These are phyloP conservation scores for Phytophthora pinifolia DNA, from an alignment of 352 stramenopile genomes.

Conservation along the genomic window DNA sequence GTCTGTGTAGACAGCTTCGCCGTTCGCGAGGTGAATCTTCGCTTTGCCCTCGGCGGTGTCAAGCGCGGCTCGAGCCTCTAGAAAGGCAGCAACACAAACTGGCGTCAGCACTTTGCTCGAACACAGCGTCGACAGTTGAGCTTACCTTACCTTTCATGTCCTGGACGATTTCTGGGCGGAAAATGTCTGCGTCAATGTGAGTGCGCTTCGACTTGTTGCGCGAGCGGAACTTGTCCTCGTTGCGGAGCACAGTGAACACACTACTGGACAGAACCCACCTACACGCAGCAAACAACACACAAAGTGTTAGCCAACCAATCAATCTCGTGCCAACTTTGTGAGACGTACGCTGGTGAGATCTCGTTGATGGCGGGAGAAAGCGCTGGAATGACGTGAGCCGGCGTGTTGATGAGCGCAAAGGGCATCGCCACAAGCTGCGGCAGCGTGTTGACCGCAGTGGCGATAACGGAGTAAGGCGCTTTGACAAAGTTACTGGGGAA, in stretches of 20 bases:
- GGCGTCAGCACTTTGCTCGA: conserved; percentile 2
- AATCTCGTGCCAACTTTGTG: not conserved
- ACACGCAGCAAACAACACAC: not conserved
- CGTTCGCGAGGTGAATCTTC: conserved; percentile 32
- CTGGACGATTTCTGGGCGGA: conserved; percentile 71
- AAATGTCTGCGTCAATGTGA: conserved; percentile 55
- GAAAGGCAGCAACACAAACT: conserved; percentile 1
- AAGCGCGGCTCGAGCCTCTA: conserved; percentile 49
- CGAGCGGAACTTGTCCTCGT: conserved; percentile 87
- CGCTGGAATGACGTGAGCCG: conserved; percentile 71
- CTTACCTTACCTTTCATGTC: conserved; percentile 75
- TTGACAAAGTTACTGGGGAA: conserved; percentile 93
- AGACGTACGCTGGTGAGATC: conserved; percentile 65
- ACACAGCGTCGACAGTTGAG: not conserved
- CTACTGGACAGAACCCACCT: conserved; percentile 91
- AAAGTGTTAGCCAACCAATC: not conserved
- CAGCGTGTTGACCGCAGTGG: conserved; percentile 90
- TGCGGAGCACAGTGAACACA: conserved; percentile 90
- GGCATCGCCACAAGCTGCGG: conserved; percentile 87
- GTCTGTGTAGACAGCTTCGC: conserved; percentile 77
- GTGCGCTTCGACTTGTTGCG: conserved; percentile 78
- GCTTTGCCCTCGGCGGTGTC: conserved; percentile 39
- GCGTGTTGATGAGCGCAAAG: conserved; percentile 76
- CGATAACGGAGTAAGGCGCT: conserved; percentile 94
- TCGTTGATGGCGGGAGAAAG: conserved; percentile 85